Conservation (phyloP, 1,284 basidiomycete species). For the Cutaneotrichosporon sp. region DNA sequence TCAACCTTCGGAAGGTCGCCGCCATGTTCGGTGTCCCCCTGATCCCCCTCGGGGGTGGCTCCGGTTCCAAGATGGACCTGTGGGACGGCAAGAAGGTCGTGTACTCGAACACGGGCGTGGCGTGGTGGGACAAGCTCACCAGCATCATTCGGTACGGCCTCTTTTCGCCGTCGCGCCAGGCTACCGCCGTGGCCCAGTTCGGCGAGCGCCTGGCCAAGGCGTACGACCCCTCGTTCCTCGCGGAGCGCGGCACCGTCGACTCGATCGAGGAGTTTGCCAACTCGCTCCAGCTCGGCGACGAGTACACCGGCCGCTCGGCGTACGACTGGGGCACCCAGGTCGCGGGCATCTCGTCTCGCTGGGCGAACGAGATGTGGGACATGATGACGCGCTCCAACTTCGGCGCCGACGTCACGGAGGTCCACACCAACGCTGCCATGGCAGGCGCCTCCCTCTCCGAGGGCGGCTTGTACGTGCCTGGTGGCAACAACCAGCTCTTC, state of each 20-base stretch:
- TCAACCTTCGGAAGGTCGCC: conserved; percentile 76
- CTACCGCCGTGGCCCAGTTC: background rate
- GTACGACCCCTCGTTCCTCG: conserved; percentile 40
- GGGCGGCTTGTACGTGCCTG: conserved; percentile 57
- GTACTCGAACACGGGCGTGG: background rate
- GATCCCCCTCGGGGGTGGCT: background rate
- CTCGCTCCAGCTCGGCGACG: conserved; percentile 37
- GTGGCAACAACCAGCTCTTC: conserved; percentile 87
- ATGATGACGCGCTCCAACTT: conserved; percentile 80
- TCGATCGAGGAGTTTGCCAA: conserved; percentile 44
- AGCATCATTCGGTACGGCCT: background rate
- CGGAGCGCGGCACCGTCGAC: conserved; percentile 30
- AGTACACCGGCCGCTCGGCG: conserved; percentile 61
- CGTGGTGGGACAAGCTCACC: background rate
- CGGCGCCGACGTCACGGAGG: conserved; percentile 65
- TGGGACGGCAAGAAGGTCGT: conserved; percentile 3
- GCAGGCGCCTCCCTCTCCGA: conserved; percentile 64
- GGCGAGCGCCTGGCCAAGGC: conserved; percentile 16
- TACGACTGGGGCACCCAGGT: conserved; percentile 63
- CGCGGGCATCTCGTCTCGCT: conserved; percentile 63
- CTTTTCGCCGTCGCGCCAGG: background rate
- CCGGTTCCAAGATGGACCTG: background rate
- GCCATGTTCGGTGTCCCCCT: background rate
- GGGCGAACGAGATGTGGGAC: conserved; percentile 76
- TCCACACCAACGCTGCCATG: conserved; percentile 76